Conservation (phyloP, 2,329 filamentous ascomycete genomes). For the Colletotrichum aenigma region DNA sequence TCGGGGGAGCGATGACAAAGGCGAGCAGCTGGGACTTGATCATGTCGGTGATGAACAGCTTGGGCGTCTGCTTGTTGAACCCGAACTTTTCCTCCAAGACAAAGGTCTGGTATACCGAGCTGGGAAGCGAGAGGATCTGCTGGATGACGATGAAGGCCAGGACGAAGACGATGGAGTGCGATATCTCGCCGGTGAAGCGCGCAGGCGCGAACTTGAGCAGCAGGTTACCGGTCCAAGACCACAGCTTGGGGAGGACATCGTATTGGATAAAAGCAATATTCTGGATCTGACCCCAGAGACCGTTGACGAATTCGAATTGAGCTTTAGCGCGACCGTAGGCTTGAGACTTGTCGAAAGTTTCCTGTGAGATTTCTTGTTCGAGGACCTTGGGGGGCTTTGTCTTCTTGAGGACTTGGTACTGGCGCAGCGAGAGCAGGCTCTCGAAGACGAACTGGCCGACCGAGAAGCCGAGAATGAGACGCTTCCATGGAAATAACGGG, state of each 20-base stretch:
- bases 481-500: constrained; percentile 96
- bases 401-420: constrained; percentile 85
- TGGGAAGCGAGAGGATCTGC: constrained; percentile 78
- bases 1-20: constrained; percentile 80
- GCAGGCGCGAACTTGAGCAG: constrained; percentile 76
- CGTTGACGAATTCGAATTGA: constrained; percentile 81
- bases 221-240: constrained; percentile 79
- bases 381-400: constrained; percentile 85
- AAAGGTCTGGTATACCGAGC: constrained; percentile 91
- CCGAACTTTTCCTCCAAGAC: constrained; percentile 96
- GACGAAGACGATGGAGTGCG: constrained; percentile 91
- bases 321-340: constrained; percentile 96
- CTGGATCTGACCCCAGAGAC: constrained; percentile 85
- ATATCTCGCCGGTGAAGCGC: constrained; percentile 88
- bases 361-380: constrained; percentile 83
- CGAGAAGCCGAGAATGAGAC: constrained; percentile 92
- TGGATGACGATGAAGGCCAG: constrained; percentile 85
- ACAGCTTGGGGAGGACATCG: constrained; percentile 89
- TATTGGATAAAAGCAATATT: constrained; percentile 89
- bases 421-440: constrained; percentile 84
- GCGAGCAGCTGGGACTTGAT: constrained; percentile 88
- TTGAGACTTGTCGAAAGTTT: constrained; percentile 95
- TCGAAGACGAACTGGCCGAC: constrained; percentile 91
- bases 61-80: constrained; percentile 97
- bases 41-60: constrained; percentile 87